Conservation (phyloP, 2,329 filamentous ascomycete genomes). For the Verticillium tricorpus region DNA sequence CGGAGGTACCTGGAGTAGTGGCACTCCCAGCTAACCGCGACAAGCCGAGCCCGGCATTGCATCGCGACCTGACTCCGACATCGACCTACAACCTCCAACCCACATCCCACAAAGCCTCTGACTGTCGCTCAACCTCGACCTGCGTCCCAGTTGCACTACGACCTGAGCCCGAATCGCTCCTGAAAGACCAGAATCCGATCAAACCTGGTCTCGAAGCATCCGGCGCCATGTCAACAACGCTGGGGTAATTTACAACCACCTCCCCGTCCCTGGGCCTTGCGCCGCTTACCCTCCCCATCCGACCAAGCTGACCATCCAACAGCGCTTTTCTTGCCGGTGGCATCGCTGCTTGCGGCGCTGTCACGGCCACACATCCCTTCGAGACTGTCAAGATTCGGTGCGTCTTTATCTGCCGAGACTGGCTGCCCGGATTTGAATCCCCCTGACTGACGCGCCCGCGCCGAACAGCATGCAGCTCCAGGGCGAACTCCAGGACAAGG, state of each 20-base stretch:
- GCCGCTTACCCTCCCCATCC: background rate
- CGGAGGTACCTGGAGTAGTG: background rate
- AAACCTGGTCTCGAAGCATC: conserved; percentile 2
- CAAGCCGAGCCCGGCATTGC: background rate
- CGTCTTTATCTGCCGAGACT: conserved; percentile 16
- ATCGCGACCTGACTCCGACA: background rate
- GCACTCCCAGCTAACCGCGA: background rate
- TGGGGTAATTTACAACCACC: conserved; percentile 28
- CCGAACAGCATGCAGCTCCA: conserved; percentile 79
- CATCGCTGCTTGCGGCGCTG: conserved; percentile 93
- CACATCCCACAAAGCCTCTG: background rate
- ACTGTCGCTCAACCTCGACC: background rate
- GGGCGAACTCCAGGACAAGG: conserved; percentile 86
- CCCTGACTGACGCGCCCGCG: conserved; percentile 8
- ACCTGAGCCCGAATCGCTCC: background rate
- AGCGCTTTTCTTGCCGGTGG: conserved; percentile 93
- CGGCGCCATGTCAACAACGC: conserved; percentile 46
- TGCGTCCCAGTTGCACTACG: background rate
- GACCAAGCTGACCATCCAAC: conserved; percentile 10
- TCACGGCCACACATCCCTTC: conserved; percentile 96
- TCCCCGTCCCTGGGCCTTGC: background rate
- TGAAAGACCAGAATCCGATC: background rate
- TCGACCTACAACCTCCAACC: background rate
- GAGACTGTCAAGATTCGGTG: conserved; percentile 98
- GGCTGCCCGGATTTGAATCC: background rate